Base-by-base conservation (phyloP, 169 alveolate species). In the Plasmodium berghei region DNA sequence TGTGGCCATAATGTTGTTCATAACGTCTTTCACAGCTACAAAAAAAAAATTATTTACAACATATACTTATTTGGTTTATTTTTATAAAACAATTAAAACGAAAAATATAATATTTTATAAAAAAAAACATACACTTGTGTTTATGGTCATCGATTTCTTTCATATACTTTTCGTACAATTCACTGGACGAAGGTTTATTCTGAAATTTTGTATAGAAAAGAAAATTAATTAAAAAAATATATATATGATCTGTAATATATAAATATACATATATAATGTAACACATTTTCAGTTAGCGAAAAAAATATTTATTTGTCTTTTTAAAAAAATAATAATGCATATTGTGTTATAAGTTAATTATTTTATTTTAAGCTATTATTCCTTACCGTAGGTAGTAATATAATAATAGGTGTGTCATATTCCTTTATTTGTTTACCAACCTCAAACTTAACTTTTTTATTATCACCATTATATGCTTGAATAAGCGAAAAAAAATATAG, bases 331-430 rank as follows among this genome's bases (percentile, higher is more conserved):
- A 34, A 34, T 5, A 34, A 34, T 34, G 42, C 8, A 34, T 4
- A 34, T 34, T 3, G 16, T 52, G 45, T 14, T 40, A 69, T 28
- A 1, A 46, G 8, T 18, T 10, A 20, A 46, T 61, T 20, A 9
- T 18, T 69, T 16, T 14, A 14, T 52, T 52, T 16, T 14, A 52
- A 16, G 59, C n/a, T 26, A 16, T 20, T 54, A 10, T 16, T 6
- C 6, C 85, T 56, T 49, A 42, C 87, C 72, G 72, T 73, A n/a
- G 87, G 87, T 45, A 56, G 62, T n/a, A 73, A 34, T 56, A 73
- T 73, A 34, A 73, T 73, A 34, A 73, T 26, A 14, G 87, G 87
- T 5, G 72, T 58, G 22, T 73, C 87, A 9, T 34, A 3, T 4
- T 5, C 12, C 18, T n/a, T 71, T 22, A 34, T 40, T 18, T 73